Conservation (phyloP, 2,329 filamentous ascomycete genomes). For the Ascochyta rabiei region DNA sequence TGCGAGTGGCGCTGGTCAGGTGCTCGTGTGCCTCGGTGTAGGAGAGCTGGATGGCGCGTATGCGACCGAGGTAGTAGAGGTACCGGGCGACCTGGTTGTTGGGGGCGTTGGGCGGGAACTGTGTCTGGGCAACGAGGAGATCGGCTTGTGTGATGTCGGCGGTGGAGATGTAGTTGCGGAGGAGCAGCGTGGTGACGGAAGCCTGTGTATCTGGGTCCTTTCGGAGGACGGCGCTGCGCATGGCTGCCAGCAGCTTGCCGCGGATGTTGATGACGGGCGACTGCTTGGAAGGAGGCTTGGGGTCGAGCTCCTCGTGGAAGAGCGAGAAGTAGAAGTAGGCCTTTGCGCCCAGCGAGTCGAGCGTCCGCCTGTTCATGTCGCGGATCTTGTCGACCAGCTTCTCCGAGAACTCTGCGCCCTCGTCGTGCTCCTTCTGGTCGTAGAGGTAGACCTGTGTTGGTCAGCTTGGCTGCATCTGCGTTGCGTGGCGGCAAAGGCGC, state of each 20-base stretch:
- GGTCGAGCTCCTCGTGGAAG: constrained; percentile 89
- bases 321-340: constrained; percentile 98
- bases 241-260: constrained; percentile 81
- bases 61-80: constrained; percentile 95
- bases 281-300: constrained; percentile 84
- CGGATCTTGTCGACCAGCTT: constrained; percentile 85
- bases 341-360: constrained; percentile 92
- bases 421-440: constrained; percentile 80
- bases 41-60: constrained; percentile 92
- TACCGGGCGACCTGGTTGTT: constrained; percentile 99
- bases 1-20: constrained; percentile 89
- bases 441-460: constrained; percentile 78
- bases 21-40: constrained; percentile 98
- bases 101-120: constrained; percentile 90
- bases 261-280: constrained; percentile 87
- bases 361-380: constrained; percentile 85
- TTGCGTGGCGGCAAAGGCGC: too few species aligned
- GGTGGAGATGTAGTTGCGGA: constrained; percentile 94
- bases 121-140: constrained; percentile 91
- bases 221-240: constrained; percentile 92
- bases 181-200: constrained; percentile 89
- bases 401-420: constrained; percentile 83
- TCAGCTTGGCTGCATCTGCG: constrained; percentile 18
- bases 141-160: constrained; percentile 98
- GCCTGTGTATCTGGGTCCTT: constrained; percentile 98